Evolutionary conservation across 495 filamentous ascomycete genomes (phyloP).

Genomic region (Amniculicola lignicola): DNA sequence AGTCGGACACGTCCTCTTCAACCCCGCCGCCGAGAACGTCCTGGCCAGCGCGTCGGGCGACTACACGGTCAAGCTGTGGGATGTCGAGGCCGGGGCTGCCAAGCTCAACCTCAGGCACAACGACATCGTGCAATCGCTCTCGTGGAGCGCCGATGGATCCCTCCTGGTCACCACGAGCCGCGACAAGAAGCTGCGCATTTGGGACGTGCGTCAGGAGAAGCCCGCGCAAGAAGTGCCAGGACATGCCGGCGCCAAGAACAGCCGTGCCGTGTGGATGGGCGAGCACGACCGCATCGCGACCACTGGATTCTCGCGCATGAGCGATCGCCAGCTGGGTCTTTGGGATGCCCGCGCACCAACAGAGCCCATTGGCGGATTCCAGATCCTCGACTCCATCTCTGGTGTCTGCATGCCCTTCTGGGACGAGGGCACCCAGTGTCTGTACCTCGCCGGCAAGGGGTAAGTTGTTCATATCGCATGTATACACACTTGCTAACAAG

Average conservation of each 20-base stretch:
- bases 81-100: constrained; percentile 74
- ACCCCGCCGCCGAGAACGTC: constrained; percentile 92
- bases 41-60: constrained; percentile 95
- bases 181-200: constrained; percentile 96
- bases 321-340: constrained; percentile 88
- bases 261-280: constrained; percentile 91
- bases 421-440: constrained; percentile 90
- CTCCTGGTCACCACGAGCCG: constrained; percentile 89
- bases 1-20: constrained; percentile 95
- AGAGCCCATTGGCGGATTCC: constrained; percentile 85
- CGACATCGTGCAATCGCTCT: constrained; percentile 91
- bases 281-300: constrained; percentile 92
- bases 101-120: constrained; percentile 73
- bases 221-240: constrained; percentile 80
- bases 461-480: constrained; percentile 47
- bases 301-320: constrained; percentile 97
- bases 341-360: constrained; percentile 83
- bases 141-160: constrained; percentile 90
- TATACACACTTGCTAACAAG: constrained; percentile 24
- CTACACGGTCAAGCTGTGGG: constrained; percentile 93
- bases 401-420: constrained; percentile 99
- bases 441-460: constrained; percentile 96
- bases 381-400: constrained; percentile 85
- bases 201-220: constrained; percentile 92
- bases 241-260: constrained; percentile 93